phyloP scores from a whole-genome alignment of 495 filamentous ascomycete genomes.

The Elaphomyces granulatus region DNA sequence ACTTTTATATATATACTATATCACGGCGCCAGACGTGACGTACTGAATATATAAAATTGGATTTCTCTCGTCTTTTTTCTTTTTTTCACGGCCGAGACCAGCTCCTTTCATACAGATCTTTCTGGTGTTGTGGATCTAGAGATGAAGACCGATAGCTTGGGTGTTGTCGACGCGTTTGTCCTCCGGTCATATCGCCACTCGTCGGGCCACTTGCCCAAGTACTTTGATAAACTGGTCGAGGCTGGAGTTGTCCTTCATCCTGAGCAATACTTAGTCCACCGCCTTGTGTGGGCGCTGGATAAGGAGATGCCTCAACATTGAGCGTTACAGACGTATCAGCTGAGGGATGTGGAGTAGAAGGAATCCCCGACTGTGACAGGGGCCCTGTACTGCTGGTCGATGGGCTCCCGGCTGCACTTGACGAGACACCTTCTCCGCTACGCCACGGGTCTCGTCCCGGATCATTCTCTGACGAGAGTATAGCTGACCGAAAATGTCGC shows the following conservation, averaged over 20 bases:
- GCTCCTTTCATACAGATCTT: background rate
- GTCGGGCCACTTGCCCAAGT: background rate
- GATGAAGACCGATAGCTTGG: background rate
- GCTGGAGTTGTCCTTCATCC: background rate
- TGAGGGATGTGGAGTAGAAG: background rate
- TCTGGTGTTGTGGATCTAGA: background rate
- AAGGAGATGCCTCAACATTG: background rate
- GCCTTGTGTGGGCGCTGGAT: background rate
- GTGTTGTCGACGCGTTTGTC: background rate
- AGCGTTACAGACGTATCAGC: background rate
- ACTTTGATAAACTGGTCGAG: background rate
- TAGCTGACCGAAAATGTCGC: slow-evolving; percentile 1
- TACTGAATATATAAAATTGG: too few species aligned
- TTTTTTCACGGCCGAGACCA: too few species aligned
- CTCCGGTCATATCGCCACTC: background rate
- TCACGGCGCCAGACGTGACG: too few species aligned
- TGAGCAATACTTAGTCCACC: background rate
- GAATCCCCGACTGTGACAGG: background rate
- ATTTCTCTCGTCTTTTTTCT: too few species aligned
- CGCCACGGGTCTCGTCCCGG: background rate
- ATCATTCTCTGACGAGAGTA: background rate
- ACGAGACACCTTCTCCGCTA: background rate
- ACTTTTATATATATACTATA: too few species aligned
- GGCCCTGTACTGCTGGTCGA: background rate
- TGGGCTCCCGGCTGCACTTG: background rate